Evolutionary conservation across 2,329 filamentous ascomycete genomes (phyloP).

Genomic region (Aspergillus sp.): DNA sequence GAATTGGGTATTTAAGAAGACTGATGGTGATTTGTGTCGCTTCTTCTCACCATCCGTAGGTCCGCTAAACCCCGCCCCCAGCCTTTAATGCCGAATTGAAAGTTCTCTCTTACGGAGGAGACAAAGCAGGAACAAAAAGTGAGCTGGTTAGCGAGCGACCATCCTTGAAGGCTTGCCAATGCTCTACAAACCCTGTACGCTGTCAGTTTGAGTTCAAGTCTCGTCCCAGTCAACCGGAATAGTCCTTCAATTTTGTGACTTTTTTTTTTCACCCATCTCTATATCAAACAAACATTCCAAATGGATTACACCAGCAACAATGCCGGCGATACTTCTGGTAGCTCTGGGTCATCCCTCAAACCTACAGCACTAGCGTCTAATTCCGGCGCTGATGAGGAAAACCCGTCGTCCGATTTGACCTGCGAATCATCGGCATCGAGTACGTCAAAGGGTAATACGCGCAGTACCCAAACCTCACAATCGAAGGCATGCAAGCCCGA

Average conservation of each 20-base stretch:
- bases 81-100: neutral
- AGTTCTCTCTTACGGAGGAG: neutral
- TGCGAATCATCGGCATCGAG: conserved; percentile 19
- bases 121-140: neutral
- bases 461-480: conserved; percentile 14
- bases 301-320: conserved; percentile 6
- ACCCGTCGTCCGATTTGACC: conserved; percentile 16
- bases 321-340: neutral
- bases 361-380: neutral
- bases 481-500: conserved; percentile 22
- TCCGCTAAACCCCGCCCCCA: neutral
- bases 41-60: neutral
- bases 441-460: conserved; percentile 12
- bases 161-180: neutral
- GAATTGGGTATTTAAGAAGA: neutral
- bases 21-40: neutral
- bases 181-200: neutral
- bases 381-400: conserved; percentile 14
- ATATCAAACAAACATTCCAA: neutral
- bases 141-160: neutral
- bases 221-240: neutral
- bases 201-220: neutral
- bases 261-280: neutral
- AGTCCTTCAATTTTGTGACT: neutral
- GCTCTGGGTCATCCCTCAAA: neutral